Evolutionary conservation across 441 rosid species (phyloP).

Genomic region (Melastoma candidum): DNA sequence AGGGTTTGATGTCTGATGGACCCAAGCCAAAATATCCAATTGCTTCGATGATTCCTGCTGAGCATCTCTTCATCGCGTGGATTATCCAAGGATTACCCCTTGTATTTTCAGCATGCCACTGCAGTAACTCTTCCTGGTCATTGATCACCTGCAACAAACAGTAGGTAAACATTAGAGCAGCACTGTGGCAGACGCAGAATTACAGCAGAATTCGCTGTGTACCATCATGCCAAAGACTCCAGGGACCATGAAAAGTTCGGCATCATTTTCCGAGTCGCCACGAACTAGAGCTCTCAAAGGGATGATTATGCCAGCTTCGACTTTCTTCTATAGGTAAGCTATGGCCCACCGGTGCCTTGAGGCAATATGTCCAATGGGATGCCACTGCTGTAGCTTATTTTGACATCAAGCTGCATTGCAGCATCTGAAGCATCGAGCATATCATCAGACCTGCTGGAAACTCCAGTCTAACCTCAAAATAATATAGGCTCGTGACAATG

Average conservation of each 20-base stretch:
- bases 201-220: not conserved
- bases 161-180: no score
- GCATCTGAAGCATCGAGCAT: not conserved
- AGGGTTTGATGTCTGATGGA: no score
- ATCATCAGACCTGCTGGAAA: not conserved
- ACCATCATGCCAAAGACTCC: slow-evolving; percentile 15
- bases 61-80: no score
- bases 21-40: no score
- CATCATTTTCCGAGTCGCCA: slow-evolving; percentile 18
- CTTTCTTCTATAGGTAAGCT: slow-evolving; percentile 13
- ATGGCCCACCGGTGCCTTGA: slow-evolving; percentile 13
- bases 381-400: slow-evolving; percentile 17
- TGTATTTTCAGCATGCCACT: no score
- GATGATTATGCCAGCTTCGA: slow-evolving; percentile 3
- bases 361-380: slow-evolving; percentile 15
- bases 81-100: no score
- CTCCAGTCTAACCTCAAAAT: no score
- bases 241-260: slow-evolving; percentile 16
- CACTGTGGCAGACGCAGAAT: no score
- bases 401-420: slow-evolving; percentile 13
- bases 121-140: slow-evolving; percentile 13
- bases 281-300: slow-evolving; percentile 15
- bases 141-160: slow-evolving; percentile 14
- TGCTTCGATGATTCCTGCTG: no score
- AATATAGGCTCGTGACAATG: no score